Conservation (phyloP, 2,329 filamentous ascomycete genomes). For the Didymellaceae sp. region DNA sequence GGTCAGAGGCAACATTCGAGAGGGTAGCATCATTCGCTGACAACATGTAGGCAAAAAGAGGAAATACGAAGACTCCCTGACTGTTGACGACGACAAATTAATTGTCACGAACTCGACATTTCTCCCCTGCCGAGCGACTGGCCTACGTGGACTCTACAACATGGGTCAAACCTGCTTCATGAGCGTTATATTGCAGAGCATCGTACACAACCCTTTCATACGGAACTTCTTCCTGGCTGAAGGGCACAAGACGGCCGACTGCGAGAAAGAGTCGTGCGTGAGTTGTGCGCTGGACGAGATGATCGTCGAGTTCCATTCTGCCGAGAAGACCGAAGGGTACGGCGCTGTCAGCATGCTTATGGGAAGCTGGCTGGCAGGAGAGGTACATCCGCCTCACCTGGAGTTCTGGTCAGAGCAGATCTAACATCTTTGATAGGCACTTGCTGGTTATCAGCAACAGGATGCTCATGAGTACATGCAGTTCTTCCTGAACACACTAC, state of each 20-base stretch:
- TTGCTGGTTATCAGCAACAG: slow-evolving; percentile 90
- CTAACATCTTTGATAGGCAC: slow-evolving; percentile 39
- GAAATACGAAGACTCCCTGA: slow-evolving; percentile 72
- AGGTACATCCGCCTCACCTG: slow-evolving; percentile 46
- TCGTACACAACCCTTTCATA: slow-evolving; percentile 91
- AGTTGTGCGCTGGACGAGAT: slow-evolving; percentile 68
- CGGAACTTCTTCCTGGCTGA: slow-evolving; percentile 92
- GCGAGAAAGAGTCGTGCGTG: slow-evolving; percentile 64
- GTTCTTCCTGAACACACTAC: slow-evolving; percentile 89
- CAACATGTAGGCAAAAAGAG: slow-evolving; percentile 65
- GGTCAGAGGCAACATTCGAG: slow-evolving; percentile 53
- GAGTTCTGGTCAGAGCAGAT: background rate
- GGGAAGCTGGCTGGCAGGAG: slow-evolving; percentile 86
- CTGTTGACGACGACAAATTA: slow-evolving; percentile 73
- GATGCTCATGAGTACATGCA: slow-evolving; percentile 98
- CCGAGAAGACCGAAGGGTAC: slow-evolving; percentile 85
- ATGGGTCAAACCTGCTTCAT: slow-evolving; percentile 99
- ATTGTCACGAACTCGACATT: slow-evolving; percentile 79
- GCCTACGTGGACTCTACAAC: slow-evolving; percentile 92
- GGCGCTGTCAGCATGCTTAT: slow-evolving; percentile 88
- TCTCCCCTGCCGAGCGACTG: slow-evolving; percentile 83
- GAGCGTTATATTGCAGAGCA: slow-evolving; percentile 91
- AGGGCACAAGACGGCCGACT: slow-evolving; percentile 81
- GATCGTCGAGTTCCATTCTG: slow-evolving; percentile 68
- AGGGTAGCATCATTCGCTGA: slow-evolving; percentile 25